These are phyloP conservation scores for Ogataea philodendri DNA, from an alignment of 805 yeast species.

Conservation along the genomic window DNA sequence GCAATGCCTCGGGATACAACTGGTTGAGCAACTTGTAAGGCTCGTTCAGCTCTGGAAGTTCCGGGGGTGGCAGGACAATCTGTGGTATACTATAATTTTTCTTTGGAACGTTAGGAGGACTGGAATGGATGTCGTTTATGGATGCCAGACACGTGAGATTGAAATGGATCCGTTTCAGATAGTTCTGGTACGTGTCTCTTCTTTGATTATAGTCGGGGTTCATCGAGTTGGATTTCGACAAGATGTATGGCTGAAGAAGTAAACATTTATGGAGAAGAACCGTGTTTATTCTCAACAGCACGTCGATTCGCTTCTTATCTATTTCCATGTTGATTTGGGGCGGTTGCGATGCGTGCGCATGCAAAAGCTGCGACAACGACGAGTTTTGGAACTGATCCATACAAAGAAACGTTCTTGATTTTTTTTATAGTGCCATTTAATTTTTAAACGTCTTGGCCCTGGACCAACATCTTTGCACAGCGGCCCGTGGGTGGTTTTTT, in stretches of 20 bases:
- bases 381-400: conserved; percentile 11
- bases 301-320: conserved; percentile 36
- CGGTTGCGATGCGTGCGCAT: conserved; percentile 29
- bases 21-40: conserved; percentile 39
- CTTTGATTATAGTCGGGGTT: conserved; percentile 28
- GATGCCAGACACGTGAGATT: conserved; percentile 38
- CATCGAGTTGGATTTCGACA: conserved; percentile 22
- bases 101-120: conserved; percentile 27
- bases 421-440: no score
- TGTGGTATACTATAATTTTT: conserved; percentile 40
- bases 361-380: conserved; percentile 19
- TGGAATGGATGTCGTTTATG: conserved; percentile 36
- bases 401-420: neutral
- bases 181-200: conserved; percentile 33
- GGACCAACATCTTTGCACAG: conserved; percentile 4
- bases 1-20: conserved; percentile 51
- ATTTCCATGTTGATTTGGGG: conserved; percentile 30
- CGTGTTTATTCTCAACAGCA: conserved; percentile 36
- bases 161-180: conserved; percentile 36
- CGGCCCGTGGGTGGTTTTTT: no score
- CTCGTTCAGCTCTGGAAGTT: conserved; percentile 50
- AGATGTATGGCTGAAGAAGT: conserved; percentile 27
- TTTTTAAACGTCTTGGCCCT: neutral
- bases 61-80: conserved; percentile 53
- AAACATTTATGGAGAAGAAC: conserved; percentile 34